These are phyloP conservation scores for Vanrija sp. DNA, from an alignment of 1,284 basidiomycete species.

Conservation along the genomic window DNA sequence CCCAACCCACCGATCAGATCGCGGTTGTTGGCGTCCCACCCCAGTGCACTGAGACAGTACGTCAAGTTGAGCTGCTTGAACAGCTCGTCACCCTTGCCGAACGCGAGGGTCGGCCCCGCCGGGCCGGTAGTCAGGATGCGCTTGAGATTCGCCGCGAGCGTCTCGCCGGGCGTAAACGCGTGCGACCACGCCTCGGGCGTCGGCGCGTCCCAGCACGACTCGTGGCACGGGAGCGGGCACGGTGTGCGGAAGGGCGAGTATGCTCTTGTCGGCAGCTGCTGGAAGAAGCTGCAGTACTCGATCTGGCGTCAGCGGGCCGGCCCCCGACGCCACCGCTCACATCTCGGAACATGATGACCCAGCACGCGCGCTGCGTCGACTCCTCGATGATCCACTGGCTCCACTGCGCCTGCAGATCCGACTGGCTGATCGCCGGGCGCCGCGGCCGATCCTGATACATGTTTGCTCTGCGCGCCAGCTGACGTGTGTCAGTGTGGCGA, in stretches of 20 bases:
- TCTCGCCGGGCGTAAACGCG: background rate
- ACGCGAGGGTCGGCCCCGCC: background rate
- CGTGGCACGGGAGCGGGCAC: conserved; percentile 5
- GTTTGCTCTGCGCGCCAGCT: conserved; percentile 2
- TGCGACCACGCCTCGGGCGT: background rate
- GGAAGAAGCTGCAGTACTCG: conserved; percentile 9
- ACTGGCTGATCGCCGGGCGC: background rate
- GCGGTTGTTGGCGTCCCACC: conserved; percentile 7
- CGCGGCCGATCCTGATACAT: conserved; percentile 2
- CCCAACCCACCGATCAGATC: conserved; percentile 3
- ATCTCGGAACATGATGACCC: conserved; percentile 9
- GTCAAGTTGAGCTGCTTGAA: conserved; percentile 7
- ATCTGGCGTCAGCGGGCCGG: background rate
- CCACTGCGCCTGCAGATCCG: conserved; percentile 3
- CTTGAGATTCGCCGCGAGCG: conserved; percentile 5
- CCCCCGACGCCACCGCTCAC: no score
- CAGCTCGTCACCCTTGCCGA: background rate
- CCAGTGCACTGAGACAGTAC: conserved; percentile 3
- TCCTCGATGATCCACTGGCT: conserved; percentile 6
- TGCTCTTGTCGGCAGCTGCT: conserved; percentile 6
- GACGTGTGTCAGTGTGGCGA: background rate
- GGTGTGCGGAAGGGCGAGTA: conserved; percentile 2
- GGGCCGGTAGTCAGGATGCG: background rate
- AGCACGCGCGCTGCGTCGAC: conserved; percentile 1
- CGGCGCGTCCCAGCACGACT: conserved; percentile 7